Conservation (phyloP, 139 green algal species). For the Chlamydomonas schloesseri region DNA sequence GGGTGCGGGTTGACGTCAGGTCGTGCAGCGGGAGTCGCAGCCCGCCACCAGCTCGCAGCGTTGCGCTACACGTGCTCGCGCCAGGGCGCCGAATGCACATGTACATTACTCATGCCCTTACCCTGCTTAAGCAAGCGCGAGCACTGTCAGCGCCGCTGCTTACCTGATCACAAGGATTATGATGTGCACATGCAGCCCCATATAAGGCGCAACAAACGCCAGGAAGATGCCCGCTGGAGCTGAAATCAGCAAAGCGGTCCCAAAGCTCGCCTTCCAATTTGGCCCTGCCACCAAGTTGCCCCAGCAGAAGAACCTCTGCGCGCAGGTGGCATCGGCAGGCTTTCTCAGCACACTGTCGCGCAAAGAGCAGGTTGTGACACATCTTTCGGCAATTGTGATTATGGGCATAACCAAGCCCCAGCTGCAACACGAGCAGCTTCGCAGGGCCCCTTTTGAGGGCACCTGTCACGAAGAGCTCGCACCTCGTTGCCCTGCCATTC, state of each 20-base stretch:
- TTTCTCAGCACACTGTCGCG: neutral
- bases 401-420: neutral
- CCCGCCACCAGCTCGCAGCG: no score
- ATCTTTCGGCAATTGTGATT: neutral
- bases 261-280: slow-evolving; percentile 82
- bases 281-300: slow-evolving; percentile 74
- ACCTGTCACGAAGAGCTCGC: neutral
- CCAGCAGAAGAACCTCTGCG: slow-evolving; percentile 67
- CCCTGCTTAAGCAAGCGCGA: no score
- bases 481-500: slow-evolving; percentile 80
- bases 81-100: no score
- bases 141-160: no score
- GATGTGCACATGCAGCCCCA: slow-evolving; percentile 56
- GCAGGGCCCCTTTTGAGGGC: neutral
- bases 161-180: slow-evolving; percentile 68
- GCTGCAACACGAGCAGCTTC: neutral
- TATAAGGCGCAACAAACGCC: slow-evolving; percentile 72
- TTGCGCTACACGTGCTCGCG: no score
- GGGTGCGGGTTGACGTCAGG: no score
- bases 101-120: no score
- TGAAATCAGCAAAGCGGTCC: slow-evolving; percentile 71
- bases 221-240: slow-evolving; percentile 78
- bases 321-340: neutral
- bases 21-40: no score
- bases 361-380: no score